Percentiles rank a stretch among this genome's conserved stretches.
phyloP scores from a whole-genome alignment of 257 asterid species.

The Lycium ferocissimum region DNA sequence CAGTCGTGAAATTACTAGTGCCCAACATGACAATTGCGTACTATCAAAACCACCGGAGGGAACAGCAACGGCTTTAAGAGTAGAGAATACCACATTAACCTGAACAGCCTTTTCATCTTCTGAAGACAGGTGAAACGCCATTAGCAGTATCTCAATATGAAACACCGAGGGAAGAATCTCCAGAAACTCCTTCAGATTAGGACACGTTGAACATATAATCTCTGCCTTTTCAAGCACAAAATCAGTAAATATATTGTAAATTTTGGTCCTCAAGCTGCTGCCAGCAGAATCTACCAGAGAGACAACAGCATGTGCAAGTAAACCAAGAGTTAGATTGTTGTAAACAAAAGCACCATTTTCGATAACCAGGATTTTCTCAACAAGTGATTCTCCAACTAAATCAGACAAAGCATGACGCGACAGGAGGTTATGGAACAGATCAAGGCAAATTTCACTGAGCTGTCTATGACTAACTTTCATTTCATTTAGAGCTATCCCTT shows the following conservation, averaged over 20 bases:
- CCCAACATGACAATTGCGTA: constrained; percentile 84
- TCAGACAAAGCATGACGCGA: constrained; percentile 61
- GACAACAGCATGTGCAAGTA: constrained; percentile 81
- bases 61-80: constrained; percentile 55
- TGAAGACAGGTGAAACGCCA: constrained; percentile 85
- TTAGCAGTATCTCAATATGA: constrained; percentile 82
- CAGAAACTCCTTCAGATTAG: constrained; percentile 66
- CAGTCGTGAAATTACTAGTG: constrained; percentile 79
- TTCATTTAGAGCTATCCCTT: constrained; percentile 50
- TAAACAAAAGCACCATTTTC: constrained; percentile 71
- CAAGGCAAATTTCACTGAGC: constrained; percentile 70
- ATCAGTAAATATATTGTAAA: constrained; percentile 55
- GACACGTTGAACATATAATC: constrained; percentile 53
- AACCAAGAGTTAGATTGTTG: constrained; percentile 83
- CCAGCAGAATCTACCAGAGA: constrained; percentile 71
- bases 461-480: constrained; percentile 53
- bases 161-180: constrained; percentile 80
- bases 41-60: constrained; percentile 58
- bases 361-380: constrained; percentile 66
- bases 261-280: constrained; percentile 70
- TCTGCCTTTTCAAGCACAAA: constrained; percentile 66
- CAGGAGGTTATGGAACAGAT: constrained; percentile 72
- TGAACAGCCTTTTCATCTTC: constrained; percentile 67
- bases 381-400: constrained; percentile 69
- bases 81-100: constrained; percentile 59